Evolutionary conservation across 768 basidiomycete species (phyloP).

Genomic region (Heimioporus sp.): DNA sequence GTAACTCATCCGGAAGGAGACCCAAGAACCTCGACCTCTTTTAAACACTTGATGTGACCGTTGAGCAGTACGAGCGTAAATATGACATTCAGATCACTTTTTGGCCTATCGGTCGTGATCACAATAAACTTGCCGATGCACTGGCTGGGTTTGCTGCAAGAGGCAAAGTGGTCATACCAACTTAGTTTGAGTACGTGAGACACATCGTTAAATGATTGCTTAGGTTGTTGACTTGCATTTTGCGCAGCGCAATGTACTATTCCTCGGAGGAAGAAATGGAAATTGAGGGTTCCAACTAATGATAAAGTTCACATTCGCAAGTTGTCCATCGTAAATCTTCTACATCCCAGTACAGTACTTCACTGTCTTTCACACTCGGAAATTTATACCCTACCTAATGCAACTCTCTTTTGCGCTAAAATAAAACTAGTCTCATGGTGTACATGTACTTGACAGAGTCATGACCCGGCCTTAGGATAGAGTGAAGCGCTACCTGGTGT

Average conservation of each 20-base stretch:
- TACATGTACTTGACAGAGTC: too few relatives aligned
- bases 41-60: constrained; percentile 3
- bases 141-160: constrained; percentile 8
- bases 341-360: too few relatives aligned
- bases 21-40: constrained; percentile 20
- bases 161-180: constrained; percentile 1
- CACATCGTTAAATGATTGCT: not conserved
- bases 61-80: constrained; percentile 3
- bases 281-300: too few relatives aligned
- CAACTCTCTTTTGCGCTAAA: too few relatives aligned
- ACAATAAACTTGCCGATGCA: constrained; percentile 12
- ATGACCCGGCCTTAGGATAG: too few relatives aligned
- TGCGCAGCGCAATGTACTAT: too few relatives aligned
- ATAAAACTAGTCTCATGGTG: too few relatives aligned
- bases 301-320: too few relatives aligned
- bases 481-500: too few relatives aligned
- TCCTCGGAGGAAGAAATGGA: not conserved
- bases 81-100: constrained; percentile 10
- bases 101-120: constrained; percentile 10
- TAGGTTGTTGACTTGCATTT: not conserved
- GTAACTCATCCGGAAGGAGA: constrained; percentile 4
- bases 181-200: constrained; percentile 1
- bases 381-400: too few relatives aligned
- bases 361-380: too few relatives aligned
- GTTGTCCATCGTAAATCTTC: too few relatives aligned